These are phyloP conservation scores for Fraxinus excelsior DNA, from an alignment of 257 asterid species.

Conservation along the genomic window DNA sequence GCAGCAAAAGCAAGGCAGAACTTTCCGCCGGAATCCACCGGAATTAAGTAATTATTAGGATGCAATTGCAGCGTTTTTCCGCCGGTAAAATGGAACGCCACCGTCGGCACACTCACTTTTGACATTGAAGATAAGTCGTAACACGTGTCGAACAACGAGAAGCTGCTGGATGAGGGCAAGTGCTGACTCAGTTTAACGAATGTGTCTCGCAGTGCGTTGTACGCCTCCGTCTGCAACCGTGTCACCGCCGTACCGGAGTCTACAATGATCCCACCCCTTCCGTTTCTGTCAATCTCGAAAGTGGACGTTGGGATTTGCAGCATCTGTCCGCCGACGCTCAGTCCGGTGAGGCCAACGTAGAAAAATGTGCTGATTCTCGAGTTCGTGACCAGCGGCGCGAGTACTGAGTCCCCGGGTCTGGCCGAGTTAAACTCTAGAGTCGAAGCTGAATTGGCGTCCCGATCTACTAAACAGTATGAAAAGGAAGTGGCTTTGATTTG, in stretches of 20 bases:
- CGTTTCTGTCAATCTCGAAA: conserved; percentile 43
- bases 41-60: conserved; percentile 60
- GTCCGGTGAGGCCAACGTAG: conserved; percentile 68
- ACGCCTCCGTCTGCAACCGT: conserved; percentile 55
- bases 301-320: conserved; percentile 36
- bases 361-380: conserved; percentile 35
- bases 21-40: conserved; percentile 56
- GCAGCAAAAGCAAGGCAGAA: conserved; percentile 83
- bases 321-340: conserved; percentile 56
- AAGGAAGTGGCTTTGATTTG: conserved; percentile 70
- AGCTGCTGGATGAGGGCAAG: conserved; percentile 33
- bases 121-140: conserved; percentile 49
- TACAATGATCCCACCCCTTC: conserved; percentile 78
- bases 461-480: conserved; percentile 76
- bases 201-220: conserved; percentile 48
- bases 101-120: conserved; percentile 59
- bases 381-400: conserved; percentile 56
- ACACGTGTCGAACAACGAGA: conserved; percentile 77
- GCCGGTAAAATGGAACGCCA: conserved; percentile 56
- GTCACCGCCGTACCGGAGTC: conserved; percentile 96
- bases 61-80: conserved; percentile 47
- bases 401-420: conserved; percentile 52
- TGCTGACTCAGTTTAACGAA: conserved; percentile 38
- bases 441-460: conserved; percentile 65
- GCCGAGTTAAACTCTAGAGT: conserved; percentile 73